A percentile compares a stretch with the other conserved stretches of the same genome.
These are phyloP conservation scores for Fusarium duplospermum DNA, from an alignment of 2,329 filamentous ascomycete species.

Conservation along the genomic window DNA sequence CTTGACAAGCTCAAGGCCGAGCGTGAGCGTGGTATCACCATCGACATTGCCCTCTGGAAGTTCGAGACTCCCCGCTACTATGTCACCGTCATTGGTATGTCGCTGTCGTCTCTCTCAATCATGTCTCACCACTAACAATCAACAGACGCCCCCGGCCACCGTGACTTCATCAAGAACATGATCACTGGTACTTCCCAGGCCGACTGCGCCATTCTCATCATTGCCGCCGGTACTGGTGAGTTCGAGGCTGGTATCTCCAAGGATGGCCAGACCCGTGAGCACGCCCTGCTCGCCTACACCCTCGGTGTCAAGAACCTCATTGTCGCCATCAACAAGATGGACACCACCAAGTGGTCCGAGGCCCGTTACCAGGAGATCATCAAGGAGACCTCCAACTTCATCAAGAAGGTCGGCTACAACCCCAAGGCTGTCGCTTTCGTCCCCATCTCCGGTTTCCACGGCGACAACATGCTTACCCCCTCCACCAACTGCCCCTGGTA, in stretches of 20 bases:
- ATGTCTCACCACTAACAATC: slow-evolving; percentile 13
- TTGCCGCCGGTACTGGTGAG: slow-evolving; percentile 99
- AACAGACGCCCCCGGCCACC: slow-evolving; percentile 96
- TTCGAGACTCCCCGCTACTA: slow-evolving; percentile 99
- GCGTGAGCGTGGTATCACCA: slow-evolving; percentile 99
- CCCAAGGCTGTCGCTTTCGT: slow-evolving; percentile 98
- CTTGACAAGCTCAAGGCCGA: slow-evolving; percentile 99
- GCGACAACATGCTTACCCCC: slow-evolving; percentile 97
- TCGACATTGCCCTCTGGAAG: slow-evolving; percentile 99
- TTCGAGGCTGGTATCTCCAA: slow-evolving; percentile 99
- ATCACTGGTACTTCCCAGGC: slow-evolving; percentile 99
- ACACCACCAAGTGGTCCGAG: slow-evolving; percentile 99
- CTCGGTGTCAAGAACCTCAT: slow-evolving; percentile 99
- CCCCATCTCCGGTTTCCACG: slow-evolving; percentile 99
- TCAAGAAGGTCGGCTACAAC: slow-evolving; percentile 99
- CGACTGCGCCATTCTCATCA: slow-evolving; percentile 99
- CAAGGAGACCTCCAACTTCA: slow-evolving; percentile 99
- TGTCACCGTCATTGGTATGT: slow-evolving; percentile 95
- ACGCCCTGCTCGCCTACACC: slow-evolving; percentile 99
- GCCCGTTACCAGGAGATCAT: slow-evolving; percentile 97
- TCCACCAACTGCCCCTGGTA: slow-evolving; percentile 99
- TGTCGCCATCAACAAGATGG: slow-evolving; percentile 99
- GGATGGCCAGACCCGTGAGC: slow-evolving; percentile 99
- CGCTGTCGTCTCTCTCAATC: not conserved
- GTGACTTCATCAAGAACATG: slow-evolving; percentile 99